Evolutionary conservation across 495 filamentous ascomycete genomes (phyloP), one percentile per base, ranked within the genome.

Genomic region (Cladorrhinum samala): DNA sequence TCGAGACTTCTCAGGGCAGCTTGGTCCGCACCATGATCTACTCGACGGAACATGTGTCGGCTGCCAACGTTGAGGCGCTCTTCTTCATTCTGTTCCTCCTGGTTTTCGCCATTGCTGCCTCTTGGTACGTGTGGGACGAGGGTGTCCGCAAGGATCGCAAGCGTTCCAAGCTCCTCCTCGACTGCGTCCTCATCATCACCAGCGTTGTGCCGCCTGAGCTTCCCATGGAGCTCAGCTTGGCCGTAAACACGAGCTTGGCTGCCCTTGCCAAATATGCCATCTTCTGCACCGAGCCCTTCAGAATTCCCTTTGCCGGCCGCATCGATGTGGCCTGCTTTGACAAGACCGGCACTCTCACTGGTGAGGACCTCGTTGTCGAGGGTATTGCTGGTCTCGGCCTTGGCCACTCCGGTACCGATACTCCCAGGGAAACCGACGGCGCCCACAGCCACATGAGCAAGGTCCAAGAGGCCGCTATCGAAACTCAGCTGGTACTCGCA

Each of bases 61-160:
- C 93, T 53, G 95, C 95, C 73, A 97, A 99, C 62, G 84, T 79
- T 46, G 93, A 99, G 68, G 93, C 93, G 2, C 72, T 99, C 13
- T 71, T 95, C 30, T 99, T 99, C 74, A 99, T 99, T 57, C 77
- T 97, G 44, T 99, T 99, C 76, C 79, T 99, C 4, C 79, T 95
- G 45, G 81, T 96, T 60, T 99, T 99, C 73, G 93, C 93, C 57
- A 78, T 99, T 67, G 93, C 93, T 50, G 93, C 93, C 27, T 94
- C 92, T n/a, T 97, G 94, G 93, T 99, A 99, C 67, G 93, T 99
- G 45, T 99, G 93, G 93, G 82, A 90, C 53, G 92, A 99, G 69
- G 93, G 93, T 72, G 91, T 97, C 36, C 71, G 78, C 50, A 86
- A 85, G 73, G 92, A 97, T 67, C 85, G 93, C 61, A 96, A 97